Percentiles rank a stretch among this genome's conserved stretches.
These are phyloP conservation scores for Cucumis cinereus DNA, from an alignment of 306 rosid genomes.

Conservation along the genomic window DNA sequence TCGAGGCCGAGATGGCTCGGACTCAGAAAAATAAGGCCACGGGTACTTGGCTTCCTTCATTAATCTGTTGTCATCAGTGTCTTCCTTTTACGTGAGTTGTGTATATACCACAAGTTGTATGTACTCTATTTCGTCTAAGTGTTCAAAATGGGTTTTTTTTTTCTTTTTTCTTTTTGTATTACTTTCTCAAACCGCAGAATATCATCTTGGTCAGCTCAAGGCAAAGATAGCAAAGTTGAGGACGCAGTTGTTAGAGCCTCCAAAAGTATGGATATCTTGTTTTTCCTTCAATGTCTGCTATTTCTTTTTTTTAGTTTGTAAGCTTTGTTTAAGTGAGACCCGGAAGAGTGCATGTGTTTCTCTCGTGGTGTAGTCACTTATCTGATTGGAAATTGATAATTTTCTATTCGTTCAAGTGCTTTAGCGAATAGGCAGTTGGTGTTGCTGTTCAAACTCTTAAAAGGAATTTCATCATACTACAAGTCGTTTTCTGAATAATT, in stretches of 20 bases:
- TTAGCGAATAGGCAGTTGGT: not conserved
- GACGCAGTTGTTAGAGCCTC: conserved; percentile 96
- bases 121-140: not conserved
- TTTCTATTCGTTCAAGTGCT: not conserved
- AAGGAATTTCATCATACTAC: not conserved
- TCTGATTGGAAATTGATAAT: not conserved
- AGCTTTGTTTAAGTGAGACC: not conserved
- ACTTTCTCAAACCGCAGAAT: conserved; percentile 36
- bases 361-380: not conserved
- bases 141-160: not conserved
- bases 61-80: not conserved
- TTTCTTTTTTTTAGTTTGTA: not conserved
- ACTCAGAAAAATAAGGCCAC: conserved; percentile 99
- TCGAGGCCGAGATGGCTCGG: conserved; percentile 99
- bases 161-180: not conserved
- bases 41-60: conserved; percentile 21
- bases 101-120: not conserved
- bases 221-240: conserved; percentile 95
- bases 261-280: conserved; percentile 39
- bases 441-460: not conserved
- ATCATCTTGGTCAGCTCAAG: conserved; percentile 99
- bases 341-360: not conserved
- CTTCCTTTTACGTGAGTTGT: not conserved
- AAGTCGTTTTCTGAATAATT: not conserved
- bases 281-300: not conserved